phyloP scores from a whole-genome alignment of 768 basidiomycete genomes.

The Lactifluus hygrophoroides region DNA sequence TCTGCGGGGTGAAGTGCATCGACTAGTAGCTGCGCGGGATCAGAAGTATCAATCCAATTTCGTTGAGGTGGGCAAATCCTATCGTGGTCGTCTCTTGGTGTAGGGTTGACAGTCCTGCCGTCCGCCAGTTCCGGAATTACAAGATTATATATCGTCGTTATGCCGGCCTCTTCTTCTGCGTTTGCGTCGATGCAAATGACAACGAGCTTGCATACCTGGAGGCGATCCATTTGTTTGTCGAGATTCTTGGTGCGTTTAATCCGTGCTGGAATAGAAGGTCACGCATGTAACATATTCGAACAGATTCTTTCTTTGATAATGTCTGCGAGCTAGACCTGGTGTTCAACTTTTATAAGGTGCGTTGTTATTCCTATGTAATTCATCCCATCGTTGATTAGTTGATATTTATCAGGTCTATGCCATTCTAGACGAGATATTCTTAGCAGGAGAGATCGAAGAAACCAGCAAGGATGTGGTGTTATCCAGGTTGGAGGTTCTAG shows the following conservation, averaged over 20 bases:
- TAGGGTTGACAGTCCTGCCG: constrained; percentile 8
- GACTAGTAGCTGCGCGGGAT: constrained; percentile 91
- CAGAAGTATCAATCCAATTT: constrained; percentile 99
- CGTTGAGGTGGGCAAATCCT: constrained; percentile 65
- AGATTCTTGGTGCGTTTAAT: constrained; percentile 72
- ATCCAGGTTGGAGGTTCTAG: constrained; percentile 80
- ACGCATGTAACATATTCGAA: not conserved
- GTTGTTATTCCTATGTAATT: not conserved
- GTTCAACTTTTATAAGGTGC: constrained; percentile 96
- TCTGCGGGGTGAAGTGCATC: constrained; percentile 91
- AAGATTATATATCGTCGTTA: constrained; percentile 97
- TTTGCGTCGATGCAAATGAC: constrained; percentile 97
- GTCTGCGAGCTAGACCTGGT: constrained; percentile 97
- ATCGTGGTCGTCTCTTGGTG: not conserved
- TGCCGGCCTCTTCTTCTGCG: constrained; percentile 95
- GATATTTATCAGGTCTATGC: constrained; percentile 73
- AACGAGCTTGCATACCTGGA: constrained; percentile 97
- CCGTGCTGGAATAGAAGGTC: not conserved
- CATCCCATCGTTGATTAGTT: not conserved
- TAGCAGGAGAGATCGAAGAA: constrained; percentile 97
- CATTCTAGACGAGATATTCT: constrained; percentile 95
- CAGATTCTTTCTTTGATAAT: constrained; percentile 98
- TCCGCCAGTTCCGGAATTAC: constrained; percentile 83
- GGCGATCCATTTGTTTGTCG: constrained; percentile 96
- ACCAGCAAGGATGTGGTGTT: constrained; percentile 96